phyloP scores from a whole-genome alignment of 495 filamentous ascomycete species.

The Lophiostoma macrostomum region DNA sequence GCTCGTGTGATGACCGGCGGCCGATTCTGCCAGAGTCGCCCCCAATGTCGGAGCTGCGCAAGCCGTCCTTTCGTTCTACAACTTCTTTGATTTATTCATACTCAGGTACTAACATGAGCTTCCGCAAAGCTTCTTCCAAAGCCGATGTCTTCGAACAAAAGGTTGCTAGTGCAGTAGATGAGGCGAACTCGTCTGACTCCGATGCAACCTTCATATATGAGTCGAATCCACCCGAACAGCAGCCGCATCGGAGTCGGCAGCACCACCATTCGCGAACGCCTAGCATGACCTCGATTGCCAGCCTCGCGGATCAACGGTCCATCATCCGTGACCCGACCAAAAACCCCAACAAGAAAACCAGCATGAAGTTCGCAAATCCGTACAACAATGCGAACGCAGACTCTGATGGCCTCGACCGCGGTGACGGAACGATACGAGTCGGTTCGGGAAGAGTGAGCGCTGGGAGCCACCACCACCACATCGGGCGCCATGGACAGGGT shows the following conservation, averaged over 20 bases:
- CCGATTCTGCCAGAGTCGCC: conserved; percentile 13
- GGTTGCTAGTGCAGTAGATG: conserved; percentile 89
- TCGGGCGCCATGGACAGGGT: conserved; percentile 66
- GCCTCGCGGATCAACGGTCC: conserved; percentile 68
- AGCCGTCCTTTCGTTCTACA: conserved; percentile 12
- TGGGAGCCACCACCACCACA: conserved; percentile 63
- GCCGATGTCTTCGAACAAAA: conserved; percentile 97
- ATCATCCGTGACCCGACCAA: conserved; percentile 62
- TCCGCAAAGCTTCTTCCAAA: conserved; percentile 74
- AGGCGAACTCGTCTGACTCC: conserved; percentile 90
- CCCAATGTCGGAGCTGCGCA: conserved; percentile 18
- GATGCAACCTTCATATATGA: conserved; percentile 99
- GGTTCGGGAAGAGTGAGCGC: conserved; percentile 52
- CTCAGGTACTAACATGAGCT: conserved; percentile 33
- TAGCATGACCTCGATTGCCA: conserved; percentile 87
- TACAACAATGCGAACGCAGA: conserved; percentile 61
- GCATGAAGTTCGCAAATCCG: conserved; percentile 95
- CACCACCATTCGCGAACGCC: conserved; percentile 94
- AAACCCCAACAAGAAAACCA: conserved; percentile 82
- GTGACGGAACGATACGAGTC: conserved; percentile 30
- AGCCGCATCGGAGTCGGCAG: conserved; percentile 65
- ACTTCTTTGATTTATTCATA: conserved; percentile 28
- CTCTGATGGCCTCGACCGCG: conserved; percentile 37
- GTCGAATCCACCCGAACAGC: conserved; percentile 87
- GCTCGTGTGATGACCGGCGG: conserved; percentile 24